phyloP scores from a whole-genome alignment of 2,329 filamentous ascomycete genomes.

The Aspergillus terreus region DNA sequence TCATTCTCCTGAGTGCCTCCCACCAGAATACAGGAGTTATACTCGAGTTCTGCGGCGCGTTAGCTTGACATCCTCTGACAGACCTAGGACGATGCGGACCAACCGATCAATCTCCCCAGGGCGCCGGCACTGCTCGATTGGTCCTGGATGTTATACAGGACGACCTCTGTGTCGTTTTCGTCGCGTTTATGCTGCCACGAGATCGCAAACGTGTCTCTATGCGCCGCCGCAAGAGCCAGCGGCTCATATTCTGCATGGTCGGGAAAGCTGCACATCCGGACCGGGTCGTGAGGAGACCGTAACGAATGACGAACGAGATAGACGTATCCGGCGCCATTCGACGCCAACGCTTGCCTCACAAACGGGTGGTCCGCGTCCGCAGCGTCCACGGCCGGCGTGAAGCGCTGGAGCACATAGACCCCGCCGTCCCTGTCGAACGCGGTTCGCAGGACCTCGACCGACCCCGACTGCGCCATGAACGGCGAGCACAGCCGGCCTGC shows the following conservation, averaged over 20 bases:
- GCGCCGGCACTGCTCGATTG: constrained; percentile 6
- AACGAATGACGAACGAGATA: constrained; percentile 28
- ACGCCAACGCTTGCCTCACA: constrained; percentile 28
- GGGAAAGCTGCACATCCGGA: constrained; percentile 26
- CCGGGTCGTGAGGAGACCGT: constrained; percentile 5
- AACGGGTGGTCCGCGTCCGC: constrained; percentile 27
- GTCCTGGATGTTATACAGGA: constrained; percentile 23
- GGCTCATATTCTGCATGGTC: constrained; percentile 27
- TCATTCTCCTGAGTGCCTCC: constrained; percentile 8
- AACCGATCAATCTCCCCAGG: constrained; percentile 16
- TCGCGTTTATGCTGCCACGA: constrained; percentile 32
- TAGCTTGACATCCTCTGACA: neutral
- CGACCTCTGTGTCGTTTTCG: constrained; percentile 21
- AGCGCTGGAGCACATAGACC: constrained; percentile 32
- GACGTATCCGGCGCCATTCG: constrained; percentile 17
- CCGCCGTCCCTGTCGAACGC: constrained; percentile 18
- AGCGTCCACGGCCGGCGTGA: constrained; percentile 21
- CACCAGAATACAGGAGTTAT: constrained; percentile 16
- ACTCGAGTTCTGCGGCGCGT: constrained; percentile 17
- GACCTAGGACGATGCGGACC: constrained; percentile 3
- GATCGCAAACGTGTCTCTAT: constrained; percentile 29
- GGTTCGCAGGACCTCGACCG: constrained; percentile 30
- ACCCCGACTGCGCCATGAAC: constrained; percentile 23
- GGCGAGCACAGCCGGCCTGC: constrained; percentile 15
- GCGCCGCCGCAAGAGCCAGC: constrained; percentile 24